Evolutionary conservation across 208 protist species (phyloP).

Genomic region (Leishmania lainsoni): DNA sequence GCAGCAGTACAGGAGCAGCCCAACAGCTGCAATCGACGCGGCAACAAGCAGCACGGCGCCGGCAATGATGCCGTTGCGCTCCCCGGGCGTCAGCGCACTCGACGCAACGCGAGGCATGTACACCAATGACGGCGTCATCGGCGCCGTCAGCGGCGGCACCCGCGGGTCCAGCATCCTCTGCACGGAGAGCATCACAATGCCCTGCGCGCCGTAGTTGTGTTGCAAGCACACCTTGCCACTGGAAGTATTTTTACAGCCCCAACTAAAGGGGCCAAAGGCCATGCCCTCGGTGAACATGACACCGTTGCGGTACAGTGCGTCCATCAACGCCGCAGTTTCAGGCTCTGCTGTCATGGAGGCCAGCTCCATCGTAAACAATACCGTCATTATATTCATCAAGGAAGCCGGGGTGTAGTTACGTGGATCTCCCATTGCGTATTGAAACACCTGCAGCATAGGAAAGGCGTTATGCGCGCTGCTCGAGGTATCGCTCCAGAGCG

Average conservation of each 20-base stretch:
- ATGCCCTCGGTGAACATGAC: background rate
- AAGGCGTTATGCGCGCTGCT: background rate
- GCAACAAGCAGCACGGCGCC: slow-evolving; percentile 20
- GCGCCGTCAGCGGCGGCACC: slow-evolving; percentile 1
- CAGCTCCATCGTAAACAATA: background rate
- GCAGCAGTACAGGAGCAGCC: slow-evolving; percentile 29
- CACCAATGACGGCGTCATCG: slow-evolving; percentile 40
- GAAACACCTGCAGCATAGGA: background rate
- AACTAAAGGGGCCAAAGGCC: slow-evolving; percentile 8
- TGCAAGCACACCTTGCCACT: slow-evolving; percentile 11
- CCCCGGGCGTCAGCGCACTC: slow-evolving; percentile 16
- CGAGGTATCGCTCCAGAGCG: slow-evolving; percentile 42
- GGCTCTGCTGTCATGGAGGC: slow-evolving; percentile 8
- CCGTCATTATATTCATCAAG: background rate
- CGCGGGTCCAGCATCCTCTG: slow-evolving; percentile 31
- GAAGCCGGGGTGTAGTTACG: background rate
- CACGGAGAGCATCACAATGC: slow-evolving; percentile 35
- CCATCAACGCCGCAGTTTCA: background rate
- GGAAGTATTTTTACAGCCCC: background rate
- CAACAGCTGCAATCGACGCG: slow-evolving; percentile 11
- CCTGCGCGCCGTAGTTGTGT: slow-evolving; percentile 56
- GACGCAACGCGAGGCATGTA: slow-evolving; percentile 17
- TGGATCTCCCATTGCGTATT: background rate
- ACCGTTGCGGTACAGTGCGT: background rate
- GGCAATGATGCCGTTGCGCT: slow-evolving; percentile 36